These are phyloP conservation scores for Fusarium odoratissimum DNA, from an alignment of 2,329 filamentous ascomycete genomes.

Conservation along the genomic window DNA sequence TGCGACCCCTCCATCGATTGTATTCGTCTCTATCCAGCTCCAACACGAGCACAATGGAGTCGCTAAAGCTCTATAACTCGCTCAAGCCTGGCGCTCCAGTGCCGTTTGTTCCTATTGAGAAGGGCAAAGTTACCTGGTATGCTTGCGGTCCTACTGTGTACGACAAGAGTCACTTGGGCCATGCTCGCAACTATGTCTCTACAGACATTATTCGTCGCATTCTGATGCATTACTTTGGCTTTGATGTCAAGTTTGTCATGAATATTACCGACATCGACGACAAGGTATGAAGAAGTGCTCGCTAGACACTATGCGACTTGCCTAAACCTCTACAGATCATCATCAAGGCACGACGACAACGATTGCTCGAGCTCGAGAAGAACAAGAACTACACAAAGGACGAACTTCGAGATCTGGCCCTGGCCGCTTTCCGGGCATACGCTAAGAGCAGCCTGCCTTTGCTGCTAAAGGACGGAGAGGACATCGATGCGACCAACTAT, in stretches of 20 bases:
- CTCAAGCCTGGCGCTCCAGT: conserved; percentile 78
- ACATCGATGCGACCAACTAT: conserved; percentile 64
- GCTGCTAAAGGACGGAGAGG: conserved; percentile 56
- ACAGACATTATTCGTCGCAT: conserved; percentile 90
- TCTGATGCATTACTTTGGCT: conserved; percentile 84
- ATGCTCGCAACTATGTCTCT: conserved; percentile 90
- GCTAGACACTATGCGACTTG: conserved; percentile 7
- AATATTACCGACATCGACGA: conserved; percentile 90
- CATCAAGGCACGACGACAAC: conserved; percentile 77
- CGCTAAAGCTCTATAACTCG: conserved; percentile 83
- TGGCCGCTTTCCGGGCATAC: conserved; percentile 66
- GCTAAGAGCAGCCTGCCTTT: conserved; percentile 66
- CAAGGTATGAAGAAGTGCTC: conserved; percentile 60
- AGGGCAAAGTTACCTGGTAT: conserved; percentile 83
- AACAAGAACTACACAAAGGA: conserved; percentile 70
- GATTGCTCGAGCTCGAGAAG: conserved; percentile 81
- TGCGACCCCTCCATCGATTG: conserved; percentile 46
- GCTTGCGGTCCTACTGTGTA: conserved; percentile 90
- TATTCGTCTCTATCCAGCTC: conserved; percentile 48
- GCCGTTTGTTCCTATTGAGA: conserved; percentile 78
- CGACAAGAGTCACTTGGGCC: conserved; percentile 83
- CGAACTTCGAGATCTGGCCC: conserved; percentile 60
- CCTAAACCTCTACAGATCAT: conserved; percentile 60
- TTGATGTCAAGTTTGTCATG: conserved; percentile 88
- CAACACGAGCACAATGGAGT: conserved; percentile 56